Evolutionary conservation across 2,329 filamentous ascomycete genomes (phyloP).

Genomic region (Bipolaris victoriae): DNA sequence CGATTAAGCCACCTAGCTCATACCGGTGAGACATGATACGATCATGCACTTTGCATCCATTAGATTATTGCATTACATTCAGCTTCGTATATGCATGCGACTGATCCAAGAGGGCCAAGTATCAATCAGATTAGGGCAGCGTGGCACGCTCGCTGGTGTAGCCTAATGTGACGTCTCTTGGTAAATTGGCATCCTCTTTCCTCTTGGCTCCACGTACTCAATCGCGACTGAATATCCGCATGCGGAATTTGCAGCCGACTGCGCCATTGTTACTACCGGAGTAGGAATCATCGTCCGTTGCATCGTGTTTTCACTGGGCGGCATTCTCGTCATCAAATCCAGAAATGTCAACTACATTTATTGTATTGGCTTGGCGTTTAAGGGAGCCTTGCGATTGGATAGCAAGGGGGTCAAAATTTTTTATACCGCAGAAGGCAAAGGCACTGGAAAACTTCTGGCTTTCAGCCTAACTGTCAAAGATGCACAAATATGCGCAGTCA

Average conservation of each 20-base stretch:
- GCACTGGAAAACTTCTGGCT: background rate
- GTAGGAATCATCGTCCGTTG: too few species aligned
- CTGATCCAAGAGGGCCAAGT: too few species aligned
- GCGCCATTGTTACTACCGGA: background rate
- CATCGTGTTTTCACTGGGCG: background rate
- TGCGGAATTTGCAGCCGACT: background rate
- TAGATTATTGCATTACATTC: too few species aligned
- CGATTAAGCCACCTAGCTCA: too few species aligned
- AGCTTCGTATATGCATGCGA: too few species aligned
- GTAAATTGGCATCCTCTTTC: background rate
- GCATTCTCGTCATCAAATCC: background rate
- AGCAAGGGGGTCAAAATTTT: background rate
- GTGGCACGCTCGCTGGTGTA: background rate
- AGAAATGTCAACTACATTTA: background rate
- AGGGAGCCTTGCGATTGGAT: background rate
- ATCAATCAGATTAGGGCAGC: too few species aligned
- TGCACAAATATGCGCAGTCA: background rate
- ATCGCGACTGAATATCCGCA: background rate
- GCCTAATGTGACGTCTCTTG: background rate
- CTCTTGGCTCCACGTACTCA: background rate
- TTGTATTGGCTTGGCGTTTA: background rate
- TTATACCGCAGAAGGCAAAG: background rate
- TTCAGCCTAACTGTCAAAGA: background rate
- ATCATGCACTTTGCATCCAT: too few species aligned
- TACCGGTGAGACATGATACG: too few species aligned